Evolutionary conservation across 305 asterid species (phyloP), one percentile per base, ranked within the genome.

Genomic region (Fraxinus velutina): DNA sequence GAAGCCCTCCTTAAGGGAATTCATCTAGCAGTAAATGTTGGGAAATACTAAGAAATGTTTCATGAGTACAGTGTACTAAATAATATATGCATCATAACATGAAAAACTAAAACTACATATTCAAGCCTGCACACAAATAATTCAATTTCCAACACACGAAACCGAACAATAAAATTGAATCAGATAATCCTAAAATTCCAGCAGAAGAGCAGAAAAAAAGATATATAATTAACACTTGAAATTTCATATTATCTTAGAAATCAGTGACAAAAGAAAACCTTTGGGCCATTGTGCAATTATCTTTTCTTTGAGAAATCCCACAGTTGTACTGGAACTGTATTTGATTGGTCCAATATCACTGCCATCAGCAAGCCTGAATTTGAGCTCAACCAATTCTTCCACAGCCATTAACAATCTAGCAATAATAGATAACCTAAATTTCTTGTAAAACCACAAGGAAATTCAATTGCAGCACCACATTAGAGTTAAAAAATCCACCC

Each of bases 361-460:
- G 75, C 97, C 98, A 89, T 95, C 98, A 83, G 96, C 95, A 81
- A 95, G 97, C 91, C 98, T 92, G 88, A 93, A 95, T 89, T 92
- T 95, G 85, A 95, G 86, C 34, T 93, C 97, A 79, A 95, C 90
- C 92, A 93, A 89, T 83, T 95, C 98, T 86, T 91, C 93, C 84
- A 80, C 93, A 89, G 94, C 96, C 98, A 95, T 95, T 57, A 6
- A 78, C 85, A 84, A 79, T 85, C 83, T 78, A 57, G 47, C 55
- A 78, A 85, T 75, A 79, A 77, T 71, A 57, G 73, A 79, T 33
- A 68, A 47, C 86, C 76, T 75, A 75, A 88, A 83, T 82, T 17
- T 22, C 89, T 82, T 55, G 75, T 73, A 85, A 85, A 74, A 81
- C 87, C 71, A 74, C 86, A 50, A 81, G 44, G 72, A 85, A 88